Evolutionary conservation across 225 moss, liverwort and hornwort genomes (phyloP), one percentile per base, ranked within the genome.

Genomic region (Marchantia paleacea): DNA sequence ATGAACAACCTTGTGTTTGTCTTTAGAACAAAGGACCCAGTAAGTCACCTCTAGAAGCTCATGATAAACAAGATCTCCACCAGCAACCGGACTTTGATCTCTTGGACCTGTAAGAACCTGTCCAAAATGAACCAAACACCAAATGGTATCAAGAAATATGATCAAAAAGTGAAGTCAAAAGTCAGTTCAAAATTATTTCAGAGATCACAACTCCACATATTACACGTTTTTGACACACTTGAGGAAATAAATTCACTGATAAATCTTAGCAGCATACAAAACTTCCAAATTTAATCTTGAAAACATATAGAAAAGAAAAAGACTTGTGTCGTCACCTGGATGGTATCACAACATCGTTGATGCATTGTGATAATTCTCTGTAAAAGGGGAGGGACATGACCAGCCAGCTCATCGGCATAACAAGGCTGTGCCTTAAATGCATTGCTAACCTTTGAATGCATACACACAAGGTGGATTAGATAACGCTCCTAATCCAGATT

Each of bases 391-490:
- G 84, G 81, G 30, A 95, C 84, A 89, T 91, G 90, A 71, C 85
- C 89, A 68, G 85, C 85, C 82, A 95, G 76, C 74, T 92, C 95
- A 81, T 78, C 88, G 48, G 77, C 85, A 69, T 90, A 94, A 63
- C 89, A 85, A 57, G 95, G 92, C 72, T 89, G 90, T 83, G 90
- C 88, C 80, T 81, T 86, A 80, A 99, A 92, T 80, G 88, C 91
- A 84, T 95, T 99, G 83, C 86, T 91, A 83, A 97, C 94, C 97
- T 97, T 91, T 75, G 89, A 85, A 81, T 85, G 60, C 84, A 91
- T 79, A 80, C 86, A 79, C 87, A 89, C 84, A 83, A 83, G 83
- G 62, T 50, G 73, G 75, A 48, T 85, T 54, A 79, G 69, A 51
- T 72, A 55, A 47, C 52, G 28, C 30, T 30, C 51, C 11, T 8